Percentiles rank a stretch among this genome's conserved stretches.
phyloP scores from a whole-genome alignment of 495 filamentous ascomycete genomes.

The Aspergillus coremiiformis region DNA sequence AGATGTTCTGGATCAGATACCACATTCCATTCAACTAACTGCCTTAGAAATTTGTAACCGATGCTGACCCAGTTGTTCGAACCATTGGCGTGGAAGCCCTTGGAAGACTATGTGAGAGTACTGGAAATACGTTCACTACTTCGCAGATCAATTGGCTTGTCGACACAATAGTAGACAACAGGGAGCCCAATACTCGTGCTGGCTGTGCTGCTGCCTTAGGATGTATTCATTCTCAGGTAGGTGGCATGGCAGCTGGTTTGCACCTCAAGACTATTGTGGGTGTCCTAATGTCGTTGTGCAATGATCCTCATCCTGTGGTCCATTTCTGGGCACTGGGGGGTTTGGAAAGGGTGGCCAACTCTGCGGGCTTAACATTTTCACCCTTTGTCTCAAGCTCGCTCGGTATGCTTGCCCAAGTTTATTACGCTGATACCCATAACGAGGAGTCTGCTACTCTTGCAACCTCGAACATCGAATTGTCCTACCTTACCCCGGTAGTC shows the following conservation, averaged over 20 bases:
- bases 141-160: constrained; percentile 85
- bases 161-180: constrained; percentile 85
- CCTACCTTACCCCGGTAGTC: constrained; percentile 69
- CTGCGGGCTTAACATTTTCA: constrained; percentile 86
- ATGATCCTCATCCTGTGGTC: constrained; percentile 91
- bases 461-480: constrained; percentile 82
- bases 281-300: constrained; percentile 90
- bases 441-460: constrained; percentile 67
- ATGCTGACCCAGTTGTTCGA: constrained; percentile 78
- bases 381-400: constrained; percentile 82
- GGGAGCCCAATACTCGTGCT: constrained; percentile 86
- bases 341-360: constrained; percentile 79
- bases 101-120: constrained; percentile 82
- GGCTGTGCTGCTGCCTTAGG: constrained; percentile 92
- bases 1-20: constrained; percentile 2
- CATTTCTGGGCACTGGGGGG: constrained; percentile 95
- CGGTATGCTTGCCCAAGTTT: constrained; percentile 87
- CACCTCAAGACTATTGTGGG: constrained; percentile 94
- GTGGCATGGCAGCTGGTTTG: constrained; percentile 96
- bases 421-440: constrained; percentile 85
- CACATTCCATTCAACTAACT: constrained; percentile 6
- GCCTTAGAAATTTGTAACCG: constrained; percentile 59
- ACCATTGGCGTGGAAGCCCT: constrained; percentile 79
- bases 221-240: constrained; percentile 88
- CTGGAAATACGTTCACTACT: constrained; percentile 82